Evolutionary conservation across 257 asterid species (phyloP).

Genomic region (Coffea canephora): DNA sequence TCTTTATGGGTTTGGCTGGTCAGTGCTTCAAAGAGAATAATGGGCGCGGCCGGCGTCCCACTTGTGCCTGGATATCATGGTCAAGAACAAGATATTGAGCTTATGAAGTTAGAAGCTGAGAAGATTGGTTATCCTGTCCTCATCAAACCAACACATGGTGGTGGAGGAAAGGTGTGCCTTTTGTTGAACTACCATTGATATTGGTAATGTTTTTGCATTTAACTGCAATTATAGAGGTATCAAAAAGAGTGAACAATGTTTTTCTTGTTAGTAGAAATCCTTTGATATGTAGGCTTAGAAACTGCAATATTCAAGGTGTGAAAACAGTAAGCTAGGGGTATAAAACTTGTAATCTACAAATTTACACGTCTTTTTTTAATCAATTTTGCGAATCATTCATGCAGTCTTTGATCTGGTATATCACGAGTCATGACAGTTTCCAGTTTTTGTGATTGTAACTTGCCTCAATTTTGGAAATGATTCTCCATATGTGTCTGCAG

Average conservation of each 20-base stretch:
- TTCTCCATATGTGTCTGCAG: background rate
- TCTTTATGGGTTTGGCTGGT: conserved; percentile 12
- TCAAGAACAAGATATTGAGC: conserved; percentile 74
- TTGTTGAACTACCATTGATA: conserved; percentile 12
- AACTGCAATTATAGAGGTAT: background rate
- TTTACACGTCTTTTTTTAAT: background rate
- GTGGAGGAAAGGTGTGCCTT: conserved; percentile 87
- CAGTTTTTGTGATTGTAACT: background rate
- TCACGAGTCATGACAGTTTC: background rate
- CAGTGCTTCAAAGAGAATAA: conserved; percentile 98
- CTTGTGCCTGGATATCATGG: conserved; percentile 99
- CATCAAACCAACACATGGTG: conserved; percentile 99
- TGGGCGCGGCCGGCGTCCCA: conserved; percentile 99
- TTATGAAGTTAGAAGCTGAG: conserved; percentile 91
- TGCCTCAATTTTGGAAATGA: background rate
- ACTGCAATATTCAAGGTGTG: background rate
- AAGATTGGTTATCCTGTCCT: conserved; percentile 92
- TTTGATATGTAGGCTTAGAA: background rate
- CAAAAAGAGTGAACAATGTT: background rate
- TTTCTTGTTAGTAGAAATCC: background rate
- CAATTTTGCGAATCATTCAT: background rate
- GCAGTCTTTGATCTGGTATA: background rate
- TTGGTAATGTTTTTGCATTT: too few species aligned
- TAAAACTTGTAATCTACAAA: background rate
- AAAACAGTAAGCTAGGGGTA: background rate